phyloP scores from a whole-genome alignment of 176 grass and related monocot species.

The Oryza officinalis region DNA sequence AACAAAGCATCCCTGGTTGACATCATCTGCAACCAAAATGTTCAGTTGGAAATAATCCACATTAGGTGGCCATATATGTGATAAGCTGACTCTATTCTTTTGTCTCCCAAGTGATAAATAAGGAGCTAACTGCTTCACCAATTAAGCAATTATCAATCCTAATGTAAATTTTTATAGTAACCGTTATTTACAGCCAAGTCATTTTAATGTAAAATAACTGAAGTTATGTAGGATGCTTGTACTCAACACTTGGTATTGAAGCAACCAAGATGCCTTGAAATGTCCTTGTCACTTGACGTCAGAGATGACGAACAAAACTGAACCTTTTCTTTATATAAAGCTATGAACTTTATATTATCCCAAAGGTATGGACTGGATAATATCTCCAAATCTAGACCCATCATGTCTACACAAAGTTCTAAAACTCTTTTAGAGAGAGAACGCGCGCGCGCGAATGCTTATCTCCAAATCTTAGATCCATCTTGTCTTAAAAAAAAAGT shows the following conservation, averaged over 20 bases:
- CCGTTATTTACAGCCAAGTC: background rate
- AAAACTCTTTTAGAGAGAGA: background rate
- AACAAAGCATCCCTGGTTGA: background rate
- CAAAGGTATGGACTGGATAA: background rate
- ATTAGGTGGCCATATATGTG: background rate
- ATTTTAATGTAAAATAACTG: background rate
- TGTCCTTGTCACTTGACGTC: background rate
- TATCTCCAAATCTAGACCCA: background rate
- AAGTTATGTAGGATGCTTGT: background rate
- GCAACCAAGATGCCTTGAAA: background rate
- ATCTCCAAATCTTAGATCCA: too few relatives aligned
- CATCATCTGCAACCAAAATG: conserved; percentile 14
- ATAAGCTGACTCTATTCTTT: conserved; percentile 1
- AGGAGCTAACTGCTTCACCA: conserved; percentile 30
- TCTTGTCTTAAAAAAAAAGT: too few relatives aligned
- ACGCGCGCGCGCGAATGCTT: too few relatives aligned
- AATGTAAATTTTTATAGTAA: conserved; percentile 19
- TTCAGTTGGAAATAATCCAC: conserved; percentile 10
- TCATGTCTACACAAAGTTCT: too few relatives aligned
- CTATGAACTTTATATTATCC: background rate
- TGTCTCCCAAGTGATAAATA: background rate
- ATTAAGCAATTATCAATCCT: background rate
- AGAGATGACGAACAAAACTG: conserved; percentile 5
- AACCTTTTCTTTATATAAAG: background rate
- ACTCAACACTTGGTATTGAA: background rate